Percentiles rank a stretch among this genome's conserved stretches.
phyloP scores from a whole-genome alignment of 2,329 filamentous ascomycete species.

The Truncatella angustata region DNA sequence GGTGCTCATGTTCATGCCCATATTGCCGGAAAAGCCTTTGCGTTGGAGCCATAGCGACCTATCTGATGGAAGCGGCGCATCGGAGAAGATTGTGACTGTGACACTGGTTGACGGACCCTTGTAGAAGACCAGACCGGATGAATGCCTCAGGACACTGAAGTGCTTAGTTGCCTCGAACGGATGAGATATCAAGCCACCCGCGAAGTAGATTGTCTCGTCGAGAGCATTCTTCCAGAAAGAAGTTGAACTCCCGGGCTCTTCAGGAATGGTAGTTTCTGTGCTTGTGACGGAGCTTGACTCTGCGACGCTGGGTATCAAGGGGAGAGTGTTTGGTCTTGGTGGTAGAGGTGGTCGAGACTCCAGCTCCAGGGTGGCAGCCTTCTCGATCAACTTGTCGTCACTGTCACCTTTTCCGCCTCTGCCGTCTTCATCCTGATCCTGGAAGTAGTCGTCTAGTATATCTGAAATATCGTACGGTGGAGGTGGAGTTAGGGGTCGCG shows the following conservation, averaged over 20 bases:
- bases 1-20: constrained; percentile 65
- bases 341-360: constrained; percentile 8
- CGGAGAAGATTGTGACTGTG: constrained; percentile 62
- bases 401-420: neutral
- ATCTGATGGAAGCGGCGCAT: constrained; percentile 52
- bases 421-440: constrained; percentile 3
- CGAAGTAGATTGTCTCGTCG: constrained; percentile 62
- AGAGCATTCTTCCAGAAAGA: constrained; percentile 47
- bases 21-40: constrained; percentile 66
- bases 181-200: constrained; percentile 61
- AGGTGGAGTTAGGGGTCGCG: neutral
- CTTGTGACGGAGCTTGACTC: neutral
- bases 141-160: constrained; percentile 66
- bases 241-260: constrained; percentile 3
- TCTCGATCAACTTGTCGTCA: neutral
- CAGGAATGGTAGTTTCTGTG: neutral
- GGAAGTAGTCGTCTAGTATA: constrained; percentile 9
- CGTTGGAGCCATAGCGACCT: constrained; percentile 67
- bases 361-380: neutral
- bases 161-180: constrained; percentile 65
- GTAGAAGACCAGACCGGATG: constrained; percentile 63
- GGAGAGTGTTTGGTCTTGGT: constrained; percentile 3
- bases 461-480: constrained; percentile 1
- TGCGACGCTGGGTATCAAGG: neutral
- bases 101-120: constrained; percentile 63